Conservation (phyloP, 176 grass and related monocot genomes). For the Leersia perrieri region DNA sequence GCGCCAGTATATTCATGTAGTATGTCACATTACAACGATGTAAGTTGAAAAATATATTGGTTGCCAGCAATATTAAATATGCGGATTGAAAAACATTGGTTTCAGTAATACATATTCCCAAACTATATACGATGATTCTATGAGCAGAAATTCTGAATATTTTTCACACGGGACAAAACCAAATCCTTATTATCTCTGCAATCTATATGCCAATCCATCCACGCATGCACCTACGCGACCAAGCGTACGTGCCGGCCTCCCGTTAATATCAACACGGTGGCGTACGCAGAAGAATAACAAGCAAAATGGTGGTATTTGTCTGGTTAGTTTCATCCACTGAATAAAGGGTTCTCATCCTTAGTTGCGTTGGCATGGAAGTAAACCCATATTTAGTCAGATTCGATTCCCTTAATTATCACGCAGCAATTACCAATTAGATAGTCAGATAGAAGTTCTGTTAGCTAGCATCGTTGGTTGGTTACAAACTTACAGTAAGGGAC, state of each 20-base stretch:
- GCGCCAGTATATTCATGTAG: background rate
- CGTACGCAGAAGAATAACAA: background rate
- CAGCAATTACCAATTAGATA: background rate
- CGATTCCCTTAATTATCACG: background rate
- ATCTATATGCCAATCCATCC: too few species aligned
- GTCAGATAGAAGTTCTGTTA: too few species aligned
- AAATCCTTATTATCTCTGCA: background rate
- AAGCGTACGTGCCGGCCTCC: background rate
- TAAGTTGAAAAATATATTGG: too few species aligned
- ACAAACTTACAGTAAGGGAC: too few species aligned
- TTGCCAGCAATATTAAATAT: too few species aligned
- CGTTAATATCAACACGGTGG: background rate
- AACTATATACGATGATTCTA: background rate
- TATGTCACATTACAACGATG: background rate
- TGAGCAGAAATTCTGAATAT: background rate
- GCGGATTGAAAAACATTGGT: background rate
- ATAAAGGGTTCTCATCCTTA: background rate
- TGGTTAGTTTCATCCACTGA: background rate
- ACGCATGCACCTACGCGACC: background rate
- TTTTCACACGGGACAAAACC: background rate
- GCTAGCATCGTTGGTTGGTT: background rate
- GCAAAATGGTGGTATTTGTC: background rate
- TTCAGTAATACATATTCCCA: background rate
- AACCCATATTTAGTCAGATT: background rate
- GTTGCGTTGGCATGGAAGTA: background rate